These are phyloP conservation scores for Phaffia tasmanica DNA, from an alignment of 768 basidiomycete genomes.

Conservation along the genomic window DNA sequence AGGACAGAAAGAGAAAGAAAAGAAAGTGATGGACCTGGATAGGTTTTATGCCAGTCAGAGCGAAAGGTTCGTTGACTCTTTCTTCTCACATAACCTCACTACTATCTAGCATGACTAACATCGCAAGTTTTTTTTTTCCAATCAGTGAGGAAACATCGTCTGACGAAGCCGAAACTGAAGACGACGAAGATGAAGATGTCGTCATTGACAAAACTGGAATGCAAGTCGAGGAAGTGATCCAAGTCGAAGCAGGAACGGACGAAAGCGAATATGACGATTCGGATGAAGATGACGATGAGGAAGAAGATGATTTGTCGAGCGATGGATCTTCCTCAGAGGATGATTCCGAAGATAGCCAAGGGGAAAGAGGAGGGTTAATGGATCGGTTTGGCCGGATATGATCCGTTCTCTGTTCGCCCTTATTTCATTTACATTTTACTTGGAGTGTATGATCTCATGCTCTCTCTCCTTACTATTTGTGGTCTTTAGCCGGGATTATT, in stretches of 20 bases:
- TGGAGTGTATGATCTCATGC: too few species aligned
- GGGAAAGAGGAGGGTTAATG: too few species aligned
- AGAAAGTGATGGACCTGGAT: constrained; percentile 48
- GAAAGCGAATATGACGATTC: constrained; percentile 34
- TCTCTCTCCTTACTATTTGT: too few species aligned
- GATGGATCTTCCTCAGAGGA: too few species aligned
- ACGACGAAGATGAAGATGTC: constrained; percentile 12
- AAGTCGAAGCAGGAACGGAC: constrained; percentile 34
- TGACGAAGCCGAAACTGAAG: constrained; percentile 8
- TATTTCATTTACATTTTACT: too few species aligned
- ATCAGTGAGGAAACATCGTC: not conserved
- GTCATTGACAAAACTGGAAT: not conserved
- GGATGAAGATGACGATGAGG: constrained; percentile 27
- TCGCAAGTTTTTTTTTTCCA: not conserved
- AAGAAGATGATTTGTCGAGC: not conserved
- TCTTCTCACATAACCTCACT: not conserved
- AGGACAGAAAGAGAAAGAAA: constrained; percentile 40
- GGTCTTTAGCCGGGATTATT: too few species aligned
- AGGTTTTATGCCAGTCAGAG: constrained; percentile 52
- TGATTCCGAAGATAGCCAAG: too few species aligned
- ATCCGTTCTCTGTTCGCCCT: too few species aligned
- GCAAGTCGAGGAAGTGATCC: not conserved
- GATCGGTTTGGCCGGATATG: too few species aligned
- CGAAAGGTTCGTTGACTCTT: constrained; percentile 23
- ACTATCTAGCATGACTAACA: not conserved